Base-by-base conservation (phyloP, 2,329 filamentous ascomycete genomes). In the Graphiopsis chlorocephala region DNA sequence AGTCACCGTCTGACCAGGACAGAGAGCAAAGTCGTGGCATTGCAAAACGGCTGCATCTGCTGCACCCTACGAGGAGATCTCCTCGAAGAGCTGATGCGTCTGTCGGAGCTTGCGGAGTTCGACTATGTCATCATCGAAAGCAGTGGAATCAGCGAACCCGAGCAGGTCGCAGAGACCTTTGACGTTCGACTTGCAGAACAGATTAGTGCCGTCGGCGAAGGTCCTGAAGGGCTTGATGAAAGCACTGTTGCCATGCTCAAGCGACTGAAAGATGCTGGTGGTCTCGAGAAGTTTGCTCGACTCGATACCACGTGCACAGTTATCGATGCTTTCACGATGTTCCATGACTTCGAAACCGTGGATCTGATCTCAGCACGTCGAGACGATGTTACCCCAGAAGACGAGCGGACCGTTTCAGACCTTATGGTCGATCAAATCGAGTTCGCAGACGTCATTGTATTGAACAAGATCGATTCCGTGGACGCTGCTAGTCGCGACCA, bases 401-500 rank as follows among this genome's bases (percentile, higher is more conserved):
- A 92, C 66, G 88, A 92, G 68, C 80, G 89, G 0, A 91, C 88
- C 0, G 89, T 92, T 2, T 90, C 88, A 0, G 89, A 92, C 68
- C 81, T 92, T 0, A 90, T 91, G 83, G 88, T 90, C 0, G 89
- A 92, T 69, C 89, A 92, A 71, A 90, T 92, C 65, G 90, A 92
- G 75, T 92, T 92, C 69, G 88, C 89, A 0, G 88, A 92, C 68
- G 88, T 91, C 7, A 83, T 92, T 15, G 82, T 91, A 3, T 77
- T 91, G 23, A 92, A 92, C 77, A 92, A 92, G 65, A 70, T 85
- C 6, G 88, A 91, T 66, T 84, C 86, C 66, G 86, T 90, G 15
- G 75, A 81, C 47, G 73, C 77, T 5, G 77, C 72, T 23, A 82
- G 79, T 0, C 78, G 63, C 14, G 26, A 52, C 11, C 63, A 67